phyloP scores from a whole-genome alignment of 2,329 filamentous ascomycete species.

The Aspergillus terreus region DNA sequence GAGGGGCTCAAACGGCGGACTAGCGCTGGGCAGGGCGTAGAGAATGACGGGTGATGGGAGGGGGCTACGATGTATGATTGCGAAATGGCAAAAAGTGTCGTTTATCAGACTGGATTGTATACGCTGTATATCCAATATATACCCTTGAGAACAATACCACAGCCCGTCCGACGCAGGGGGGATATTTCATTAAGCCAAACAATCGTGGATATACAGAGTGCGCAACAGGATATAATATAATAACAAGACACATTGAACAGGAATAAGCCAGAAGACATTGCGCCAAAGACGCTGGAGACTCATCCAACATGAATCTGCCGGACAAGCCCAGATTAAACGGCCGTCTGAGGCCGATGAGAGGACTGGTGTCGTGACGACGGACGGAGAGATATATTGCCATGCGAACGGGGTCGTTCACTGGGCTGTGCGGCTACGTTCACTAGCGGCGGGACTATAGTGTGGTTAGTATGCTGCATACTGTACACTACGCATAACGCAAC shows the following conservation, averaged over 20 bases:
- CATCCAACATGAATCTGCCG: background rate
- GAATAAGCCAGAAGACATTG: background rate
- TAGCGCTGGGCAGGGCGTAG: conserved; percentile 14
- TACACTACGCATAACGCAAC: conserved; percentile 14
- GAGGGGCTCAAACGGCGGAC: conserved; percentile 26
- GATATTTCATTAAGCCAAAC: conserved; percentile 6
- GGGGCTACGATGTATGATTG: no score
- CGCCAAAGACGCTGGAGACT: no score
- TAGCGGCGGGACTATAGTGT: conserved; percentile 17
- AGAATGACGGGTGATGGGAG: conserved; percentile 12
- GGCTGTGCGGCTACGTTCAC: conserved; percentile 5
- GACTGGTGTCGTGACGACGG: background rate
- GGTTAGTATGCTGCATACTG: no score
- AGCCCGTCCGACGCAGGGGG: conserved; percentile 20
- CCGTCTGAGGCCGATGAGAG: background rate
- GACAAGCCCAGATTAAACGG: background rate
- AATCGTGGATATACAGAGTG: background rate
- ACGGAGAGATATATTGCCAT: background rate
- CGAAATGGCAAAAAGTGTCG: no score
- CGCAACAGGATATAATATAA: background rate
- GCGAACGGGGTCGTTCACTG: background rate
- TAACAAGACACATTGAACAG: background rate
- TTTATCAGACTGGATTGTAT: background rate
- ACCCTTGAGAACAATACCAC: background rate
- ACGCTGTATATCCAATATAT: background rate